A percentile compares a stretch with the other conserved stretches of the same genome.
Conservation (phyloP, 2,329 filamentous ascomycete species). For the Colletotrichum gloeosporioides region DNA sequence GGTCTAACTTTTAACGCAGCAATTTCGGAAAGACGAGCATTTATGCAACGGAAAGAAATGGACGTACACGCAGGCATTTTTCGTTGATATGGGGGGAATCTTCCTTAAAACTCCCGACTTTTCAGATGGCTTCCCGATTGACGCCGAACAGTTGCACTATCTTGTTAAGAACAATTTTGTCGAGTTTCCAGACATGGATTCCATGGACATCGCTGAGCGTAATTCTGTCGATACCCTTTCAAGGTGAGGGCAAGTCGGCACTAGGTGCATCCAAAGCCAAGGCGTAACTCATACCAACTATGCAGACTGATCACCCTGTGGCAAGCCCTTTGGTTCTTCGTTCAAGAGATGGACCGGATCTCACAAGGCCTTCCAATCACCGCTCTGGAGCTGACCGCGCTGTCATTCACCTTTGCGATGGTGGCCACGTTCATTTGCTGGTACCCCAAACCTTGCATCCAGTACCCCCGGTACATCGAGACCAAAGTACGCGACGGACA, state of each 20-base stretch:
- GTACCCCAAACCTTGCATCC: conserved; percentile 26
- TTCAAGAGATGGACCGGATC: conserved; percentile 25
- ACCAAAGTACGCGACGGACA: conserved; percentile 7
- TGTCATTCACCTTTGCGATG: conserved; percentile 29
- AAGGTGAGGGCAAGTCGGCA: conserved; percentile 17
- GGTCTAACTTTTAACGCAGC: background rate
- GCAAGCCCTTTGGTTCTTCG: conserved; percentile 29
- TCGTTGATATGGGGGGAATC: conserved; percentile 46
- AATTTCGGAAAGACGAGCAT: conserved; percentile 20
- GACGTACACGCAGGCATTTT: conserved; percentile 45
- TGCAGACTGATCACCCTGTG: conserved; percentile 26
- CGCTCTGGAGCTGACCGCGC: conserved; percentile 30
- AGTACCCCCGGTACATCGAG: background rate
- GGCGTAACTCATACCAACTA: background rate
- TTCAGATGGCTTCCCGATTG: conserved; percentile 36
- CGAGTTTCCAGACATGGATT: conserved; percentile 28
- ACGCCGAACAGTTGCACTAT: conserved; percentile 38
- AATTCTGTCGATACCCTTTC: conserved; percentile 34
- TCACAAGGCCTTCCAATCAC: conserved; percentile 27
- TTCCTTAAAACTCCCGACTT: conserved; percentile 33
- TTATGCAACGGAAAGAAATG: conserved; percentile 30
- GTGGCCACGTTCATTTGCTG: conserved; percentile 24
- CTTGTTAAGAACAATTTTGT: conserved; percentile 32
- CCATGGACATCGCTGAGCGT: conserved; percentile 31
- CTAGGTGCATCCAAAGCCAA: background rate